A percentile compares a stretch with the other conserved stretches of the same genome.
These are phyloP conservation scores for Metarhizium humberi DNA, from an alignment of 2,329 filamentous ascomycete species.

Conservation along the genomic window DNA sequence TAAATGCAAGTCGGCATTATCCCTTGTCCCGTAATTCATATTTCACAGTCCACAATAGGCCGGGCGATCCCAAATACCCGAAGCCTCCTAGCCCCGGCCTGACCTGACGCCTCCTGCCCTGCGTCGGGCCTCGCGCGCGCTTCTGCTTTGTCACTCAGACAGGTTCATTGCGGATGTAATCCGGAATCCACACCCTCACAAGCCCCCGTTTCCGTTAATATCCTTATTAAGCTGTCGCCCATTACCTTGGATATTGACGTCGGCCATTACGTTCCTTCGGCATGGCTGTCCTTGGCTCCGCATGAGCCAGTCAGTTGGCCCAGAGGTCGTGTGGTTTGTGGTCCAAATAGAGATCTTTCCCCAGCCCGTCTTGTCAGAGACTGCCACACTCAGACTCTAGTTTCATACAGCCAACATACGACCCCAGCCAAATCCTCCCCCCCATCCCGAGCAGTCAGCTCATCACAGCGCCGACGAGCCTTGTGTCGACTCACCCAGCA, in stretches of 20 bases:
- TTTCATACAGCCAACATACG: neutral
- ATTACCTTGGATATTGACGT: neutral
- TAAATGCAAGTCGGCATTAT: neutral
- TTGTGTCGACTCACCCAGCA: neutral
- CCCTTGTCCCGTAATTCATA: neutral
- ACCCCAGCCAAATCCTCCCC: neutral
- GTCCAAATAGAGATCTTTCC: neutral
- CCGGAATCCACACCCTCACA: neutral
- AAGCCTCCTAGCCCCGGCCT: neutral
- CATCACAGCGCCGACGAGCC: neutral
- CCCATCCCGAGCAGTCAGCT: neutral
- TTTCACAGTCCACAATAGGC: neutral
- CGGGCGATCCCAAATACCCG: neutral
- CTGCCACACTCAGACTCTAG: neutral
- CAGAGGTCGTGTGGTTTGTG: neutral
- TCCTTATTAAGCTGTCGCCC: neutral
- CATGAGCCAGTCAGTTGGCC: neutral
- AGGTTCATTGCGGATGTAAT: neutral
- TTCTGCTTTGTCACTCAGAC: neutral
- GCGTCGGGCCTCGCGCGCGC: neutral
- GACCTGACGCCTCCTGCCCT: neutral
- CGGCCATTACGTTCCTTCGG: neutral
- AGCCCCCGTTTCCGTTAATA: neutral
- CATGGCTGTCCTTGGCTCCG: neutral
- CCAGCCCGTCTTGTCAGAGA: neutral